Conservation (phyloP, 768 basidiomycete species). For the Sutorius australiensis region DNA sequence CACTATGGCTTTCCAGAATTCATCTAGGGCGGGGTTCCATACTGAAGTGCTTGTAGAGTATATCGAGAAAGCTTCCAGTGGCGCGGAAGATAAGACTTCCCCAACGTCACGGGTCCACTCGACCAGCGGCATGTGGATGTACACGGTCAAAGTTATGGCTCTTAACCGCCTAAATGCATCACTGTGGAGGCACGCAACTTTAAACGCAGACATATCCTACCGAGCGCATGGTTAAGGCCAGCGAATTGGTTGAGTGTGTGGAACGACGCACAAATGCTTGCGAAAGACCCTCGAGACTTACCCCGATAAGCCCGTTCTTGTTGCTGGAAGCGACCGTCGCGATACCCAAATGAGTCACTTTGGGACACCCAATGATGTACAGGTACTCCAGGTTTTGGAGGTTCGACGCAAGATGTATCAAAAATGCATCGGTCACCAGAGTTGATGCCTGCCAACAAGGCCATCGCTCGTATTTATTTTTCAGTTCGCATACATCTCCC, state of each 20-base stretch:
- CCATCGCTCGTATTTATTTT: background rate
- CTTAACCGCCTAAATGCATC: slow-evolving; percentile 41
- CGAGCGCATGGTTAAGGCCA: background rate
- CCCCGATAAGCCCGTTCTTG: slow-evolving; percentile 42
- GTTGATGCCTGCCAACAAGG: slow-evolving; percentile 45
- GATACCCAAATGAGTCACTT: slow-evolving; percentile 61
- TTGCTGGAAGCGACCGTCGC: slow-evolving; percentile 47
- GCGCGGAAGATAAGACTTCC: slow-evolving; percentile 43
- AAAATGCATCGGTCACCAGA: slow-evolving; percentile 53
- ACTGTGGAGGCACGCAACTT: slow-evolving; percentile 32
- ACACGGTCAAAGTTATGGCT: slow-evolving; percentile 57
- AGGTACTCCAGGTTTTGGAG: slow-evolving; percentile 53
- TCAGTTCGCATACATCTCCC: slow-evolving; percentile 6
- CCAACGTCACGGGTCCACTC: slow-evolving; percentile 45
- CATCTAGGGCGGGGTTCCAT: slow-evolving; percentile 38
- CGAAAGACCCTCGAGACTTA: slow-evolving; percentile 64
- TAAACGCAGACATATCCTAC: slow-evolving; percentile 54
- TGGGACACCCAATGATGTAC: slow-evolving; percentile 63
- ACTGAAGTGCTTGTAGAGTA: slow-evolving; percentile 47
- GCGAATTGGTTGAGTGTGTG: background rate
- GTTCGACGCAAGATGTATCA: slow-evolving; percentile 47
- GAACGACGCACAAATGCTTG: slow-evolving; percentile 50
- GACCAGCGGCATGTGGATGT: slow-evolving; percentile 33
- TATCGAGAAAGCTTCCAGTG: slow-evolving; percentile 60
- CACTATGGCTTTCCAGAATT: slow-evolving; percentile 52